A percentile compares a stretch with the other conserved stretches of the same genome.
phyloP scores from a whole-genome alignment of 2,329 filamentous ascomycete genomes.

The Neurospora sp. region DNA sequence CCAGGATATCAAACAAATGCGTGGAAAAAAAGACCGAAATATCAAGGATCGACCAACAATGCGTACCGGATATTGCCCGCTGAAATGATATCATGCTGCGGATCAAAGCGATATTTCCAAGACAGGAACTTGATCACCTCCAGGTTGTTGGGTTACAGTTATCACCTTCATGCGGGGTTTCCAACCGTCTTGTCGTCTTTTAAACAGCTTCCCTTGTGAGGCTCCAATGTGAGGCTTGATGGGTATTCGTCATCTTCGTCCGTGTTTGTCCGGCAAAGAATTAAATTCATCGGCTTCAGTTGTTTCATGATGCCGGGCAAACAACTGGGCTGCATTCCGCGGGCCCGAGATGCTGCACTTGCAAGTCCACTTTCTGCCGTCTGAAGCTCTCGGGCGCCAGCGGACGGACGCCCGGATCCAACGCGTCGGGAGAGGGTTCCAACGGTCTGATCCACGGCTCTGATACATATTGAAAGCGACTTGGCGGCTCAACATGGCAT shows the following conservation, averaged over 20 bases:
- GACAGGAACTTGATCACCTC: background rate
- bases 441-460: background rate
- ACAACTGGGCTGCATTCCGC: background rate
- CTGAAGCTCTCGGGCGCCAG: background rate
- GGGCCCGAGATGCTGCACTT: background rate
- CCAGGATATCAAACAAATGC: background rate
- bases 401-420: background rate
- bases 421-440: background rate
- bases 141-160: background rate
- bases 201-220: background rate
- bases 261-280: background rate
- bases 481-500: background rate
- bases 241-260: background rate
- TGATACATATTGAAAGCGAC: background rate
- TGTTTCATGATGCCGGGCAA: background rate
- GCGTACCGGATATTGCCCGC: background rate
- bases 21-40: background rate
- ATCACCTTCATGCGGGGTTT: background rate
- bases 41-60: background rate
- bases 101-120: background rate
- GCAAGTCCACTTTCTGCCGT: background rate
- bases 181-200: background rate
- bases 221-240: background rate
- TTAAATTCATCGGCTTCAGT: background rate
- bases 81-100: background rate